These are phyloP conservation scores for Ogataea parapolymorpha DNA, from an alignment of 805 yeast species.

Conservation along the genomic window DNA sequence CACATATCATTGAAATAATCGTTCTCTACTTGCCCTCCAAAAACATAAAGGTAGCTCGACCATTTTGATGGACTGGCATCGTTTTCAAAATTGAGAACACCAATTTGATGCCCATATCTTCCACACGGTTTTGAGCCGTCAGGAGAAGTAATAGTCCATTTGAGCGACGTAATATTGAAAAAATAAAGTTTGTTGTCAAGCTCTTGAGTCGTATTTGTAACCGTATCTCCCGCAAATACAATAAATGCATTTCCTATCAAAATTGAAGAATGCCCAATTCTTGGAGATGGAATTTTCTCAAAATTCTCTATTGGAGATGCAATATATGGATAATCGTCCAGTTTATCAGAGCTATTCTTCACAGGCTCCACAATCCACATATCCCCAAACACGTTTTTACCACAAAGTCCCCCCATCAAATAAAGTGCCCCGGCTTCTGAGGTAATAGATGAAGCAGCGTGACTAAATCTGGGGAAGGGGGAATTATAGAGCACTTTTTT, in stretches of 20 bases:
- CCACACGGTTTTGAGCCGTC: slow-evolving; percentile 80
- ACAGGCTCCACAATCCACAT: slow-evolving; percentile 80
- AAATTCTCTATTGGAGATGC: slow-evolving; percentile 62
- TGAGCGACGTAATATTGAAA: slow-evolving; percentile 71
- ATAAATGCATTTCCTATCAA: slow-evolving; percentile 93
- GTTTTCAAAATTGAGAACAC: slow-evolving; percentile 63
- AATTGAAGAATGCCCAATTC: slow-evolving; percentile 93
- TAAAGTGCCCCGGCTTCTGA: slow-evolving; percentile 79
- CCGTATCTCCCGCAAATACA: slow-evolving; percentile 95
- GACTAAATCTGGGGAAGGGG: slow-evolving; percentile 95
- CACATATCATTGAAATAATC: slow-evolving; percentile 78
- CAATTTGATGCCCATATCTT: slow-evolving; percentile 89
- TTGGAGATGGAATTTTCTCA: slow-evolving; percentile 85
- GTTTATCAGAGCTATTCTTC: slow-evolving; percentile 19
- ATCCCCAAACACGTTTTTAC: slow-evolving; percentile 90
- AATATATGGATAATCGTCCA: slow-evolving; percentile 34
- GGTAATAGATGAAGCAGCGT: slow-evolving; percentile 73
- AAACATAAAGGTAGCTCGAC: slow-evolving; percentile 63
- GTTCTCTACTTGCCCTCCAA: slow-evolving; percentile 92
- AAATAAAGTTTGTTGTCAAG: slow-evolving; percentile 89
- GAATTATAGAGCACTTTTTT: slow-evolving; percentile 61
- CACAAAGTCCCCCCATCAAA: slow-evolving; percentile 94
- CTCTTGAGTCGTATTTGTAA: slow-evolving; percentile 66
- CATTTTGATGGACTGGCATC: slow-evolving; percentile 35
- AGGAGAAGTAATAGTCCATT: slow-evolving; percentile 79